phyloP scores from a whole-genome alignment of 2,329 filamentous ascomycete species.

The Aspergillus tanneri region DNA sequence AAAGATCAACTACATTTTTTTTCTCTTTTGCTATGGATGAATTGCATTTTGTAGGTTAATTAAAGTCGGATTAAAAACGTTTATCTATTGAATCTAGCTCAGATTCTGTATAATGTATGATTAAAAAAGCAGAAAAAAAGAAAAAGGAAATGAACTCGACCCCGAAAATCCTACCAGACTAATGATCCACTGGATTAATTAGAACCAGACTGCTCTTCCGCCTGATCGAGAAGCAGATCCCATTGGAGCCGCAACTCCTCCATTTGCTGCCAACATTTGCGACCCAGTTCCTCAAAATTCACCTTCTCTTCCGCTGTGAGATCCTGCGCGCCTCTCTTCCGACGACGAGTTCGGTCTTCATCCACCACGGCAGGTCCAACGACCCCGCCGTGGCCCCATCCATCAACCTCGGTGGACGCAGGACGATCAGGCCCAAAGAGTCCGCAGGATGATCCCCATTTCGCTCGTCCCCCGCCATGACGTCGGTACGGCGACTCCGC shows the following conservation, averaged over 20 bases:
- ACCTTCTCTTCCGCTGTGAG: conserved; percentile 50
- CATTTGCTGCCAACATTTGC: conserved; percentile 44
- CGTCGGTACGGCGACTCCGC: conserved; percentile 52
- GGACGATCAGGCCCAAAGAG: conserved; percentile 59
- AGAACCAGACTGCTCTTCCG: conserved; percentile 23
- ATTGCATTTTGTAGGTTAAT: no score
- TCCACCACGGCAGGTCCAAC: conserved; percentile 53
- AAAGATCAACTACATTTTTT: no score
- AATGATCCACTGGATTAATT: no score
- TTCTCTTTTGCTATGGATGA: no score
- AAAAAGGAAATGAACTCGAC: background rate
- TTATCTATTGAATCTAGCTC: no score
- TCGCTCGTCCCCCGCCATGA: conserved; percentile 61
- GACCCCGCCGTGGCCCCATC: conserved; percentile 70
- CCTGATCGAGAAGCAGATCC: conserved; percentile 40
- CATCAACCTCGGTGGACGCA: conserved; percentile 77
- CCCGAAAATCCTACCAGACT: no score
- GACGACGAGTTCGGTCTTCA: conserved; percentile 52
- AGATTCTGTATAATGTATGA: no score
- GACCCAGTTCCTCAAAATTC: conserved; percentile 42
- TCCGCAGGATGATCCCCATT: conserved; percentile 81
- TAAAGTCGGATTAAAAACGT: no score
- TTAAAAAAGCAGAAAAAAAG: background rate
- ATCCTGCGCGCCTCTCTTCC: conserved; percentile 59
- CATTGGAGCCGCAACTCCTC: conserved; percentile 42